Conservation (phyloP, 148 eudicot genomes). For the Talinum fruticosum region DNA sequence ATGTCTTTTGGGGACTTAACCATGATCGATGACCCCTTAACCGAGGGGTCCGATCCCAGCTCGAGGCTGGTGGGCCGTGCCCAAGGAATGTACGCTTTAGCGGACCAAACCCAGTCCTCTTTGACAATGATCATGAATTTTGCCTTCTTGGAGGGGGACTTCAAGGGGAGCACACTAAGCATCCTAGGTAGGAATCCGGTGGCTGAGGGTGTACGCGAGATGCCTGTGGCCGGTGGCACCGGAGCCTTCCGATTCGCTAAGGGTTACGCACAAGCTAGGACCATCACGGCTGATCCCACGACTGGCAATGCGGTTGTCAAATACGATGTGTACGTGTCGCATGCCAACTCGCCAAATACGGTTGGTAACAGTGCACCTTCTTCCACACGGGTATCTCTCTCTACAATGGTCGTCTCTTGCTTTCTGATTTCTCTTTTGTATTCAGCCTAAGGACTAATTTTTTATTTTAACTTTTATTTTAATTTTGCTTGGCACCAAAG, state of each 20-base stretch:
- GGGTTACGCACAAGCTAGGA: slow-evolving; percentile 39
- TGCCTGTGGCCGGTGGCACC: slow-evolving; percentile 42
- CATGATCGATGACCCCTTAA: slow-evolving; percentile 43
- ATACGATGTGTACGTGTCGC: slow-evolving; percentile 28
- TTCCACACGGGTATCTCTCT: neutral
- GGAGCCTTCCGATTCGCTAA: slow-evolving; percentile 40
- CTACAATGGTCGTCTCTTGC: neutral
- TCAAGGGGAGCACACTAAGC: slow-evolving; percentile 34
- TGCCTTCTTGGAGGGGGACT: slow-evolving; percentile 27
- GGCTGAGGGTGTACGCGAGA: slow-evolving; percentile 29
- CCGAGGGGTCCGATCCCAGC: slow-evolving; percentile 24
- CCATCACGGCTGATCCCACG: slow-evolving; percentile 24
- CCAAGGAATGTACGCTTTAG: slow-evolving; percentile 34
- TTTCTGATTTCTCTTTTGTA: neutral
- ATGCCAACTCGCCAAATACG: neutral
- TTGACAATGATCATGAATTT: slow-evolving; percentile 35
- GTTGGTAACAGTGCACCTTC: neutral
- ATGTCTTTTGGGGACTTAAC: slow-evolving; percentile 25
- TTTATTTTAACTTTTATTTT: no score
- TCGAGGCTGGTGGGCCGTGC: slow-evolving; percentile 35
- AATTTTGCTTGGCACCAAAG: no score
- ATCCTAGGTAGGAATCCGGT: slow-evolving; percentile 33
- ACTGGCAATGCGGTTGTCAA: slow-evolving; percentile 36
- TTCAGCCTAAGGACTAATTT: neutral
- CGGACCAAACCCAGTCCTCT: slow-evolving; percentile 21